Evolutionary conservation across 1,284 basidiomycete genomes (phyloP), one percentile per base, ranked within the genome.

Genomic region (Moesziomyces sp.): DNA sequence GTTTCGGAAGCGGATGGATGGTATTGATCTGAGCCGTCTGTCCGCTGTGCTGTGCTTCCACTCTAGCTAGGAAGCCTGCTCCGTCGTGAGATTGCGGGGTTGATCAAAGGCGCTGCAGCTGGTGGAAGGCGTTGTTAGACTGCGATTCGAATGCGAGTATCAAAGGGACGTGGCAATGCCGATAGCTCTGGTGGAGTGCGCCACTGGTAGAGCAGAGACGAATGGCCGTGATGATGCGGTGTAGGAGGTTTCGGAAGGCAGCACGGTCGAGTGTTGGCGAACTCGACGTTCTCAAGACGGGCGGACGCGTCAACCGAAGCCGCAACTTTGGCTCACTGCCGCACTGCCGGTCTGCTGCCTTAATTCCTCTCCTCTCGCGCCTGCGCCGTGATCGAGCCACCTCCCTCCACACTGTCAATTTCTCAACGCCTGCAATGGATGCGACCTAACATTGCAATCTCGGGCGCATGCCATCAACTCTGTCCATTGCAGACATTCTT

Each of bases 271-370:
- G 45, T 33, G 38, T 40, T 40, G 38, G 38, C 38, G 26, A 28
- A 28, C 26, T 7, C 26, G 6, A 28, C 28, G 24, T 13, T 40
- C 35, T n/a, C 30, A 28, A 40, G 38, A 2, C 28, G 14, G 38
- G 28, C 10, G 53, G 60, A 69, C 66, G 66, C 66, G 66, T 69
- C 65, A 68, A 55, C 19, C 61, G 65, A 58, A 47, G 38, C 46
- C 33, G 44, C 30, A 10, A 30, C 40, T 21, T 44, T 38, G 5
- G 19, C 26, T 28, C 26, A 28, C 6, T 28, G 26, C 26, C 26
- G 26, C 26, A 58, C 56, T 68, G 66, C 66, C 40, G 47, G 19
- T 62, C 59, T 63, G 59, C 59, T 45, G 30, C 56, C 33, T 10
- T 33, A 28, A 43, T 50, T 58, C 55, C 3, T 58, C 33, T 38